Evolutionary conservation across 768 basidiomycete species (phyloP), one percentile per base, ranked within the genome.

Genomic region (Coprinopsis marcescibilis): DNA sequence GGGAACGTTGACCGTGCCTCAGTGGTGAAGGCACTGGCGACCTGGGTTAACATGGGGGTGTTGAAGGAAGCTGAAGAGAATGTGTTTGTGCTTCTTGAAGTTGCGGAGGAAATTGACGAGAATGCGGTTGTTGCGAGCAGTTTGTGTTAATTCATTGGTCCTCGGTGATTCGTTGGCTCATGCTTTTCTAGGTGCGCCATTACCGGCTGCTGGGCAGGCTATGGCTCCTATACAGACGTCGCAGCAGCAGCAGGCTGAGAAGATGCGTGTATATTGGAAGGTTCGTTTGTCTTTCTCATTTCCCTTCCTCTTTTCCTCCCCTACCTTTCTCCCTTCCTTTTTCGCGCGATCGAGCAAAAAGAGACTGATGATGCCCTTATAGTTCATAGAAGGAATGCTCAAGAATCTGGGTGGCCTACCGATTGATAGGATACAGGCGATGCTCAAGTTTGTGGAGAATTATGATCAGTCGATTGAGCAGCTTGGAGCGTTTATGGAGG

Each of bases 341-440:
- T 12, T 10, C 15, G 3, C 19, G 21, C 33, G n/a, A 19, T 43
- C 20, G 44, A 39, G 33, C 23, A 23, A 13, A 29, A 39, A 50
- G 30, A 41, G 46, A 6, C 50, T 41, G 35, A 24, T 37, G 34
- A 54, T 49, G n/a, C 39, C 43, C 44, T 6, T 41, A 4, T 50
- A 90, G 86, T 94, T 85, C 65, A 87, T 94, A 50, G 84, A 89
- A 64, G 90, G 88, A 23, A 91, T 92, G 85, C 81, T 96, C 48
- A 91, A 81, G 45, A 94, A 92, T 60, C 69, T 97, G 35, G 87
- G 86, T 8, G 62, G 78, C 2, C 71, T 93, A 13, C 75, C 85
- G 1, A 57, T 89, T 35, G 85, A 89, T 50, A 77, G 86, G n/a
- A 91, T 96, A 57, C 92, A 96, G 60, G 71, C 76, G 2, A 92